These are phyloP conservation scores for Penicillium sp. DNA, from an alignment of 2,329 filamentous ascomycete species.

Conservation along the genomic window DNA sequence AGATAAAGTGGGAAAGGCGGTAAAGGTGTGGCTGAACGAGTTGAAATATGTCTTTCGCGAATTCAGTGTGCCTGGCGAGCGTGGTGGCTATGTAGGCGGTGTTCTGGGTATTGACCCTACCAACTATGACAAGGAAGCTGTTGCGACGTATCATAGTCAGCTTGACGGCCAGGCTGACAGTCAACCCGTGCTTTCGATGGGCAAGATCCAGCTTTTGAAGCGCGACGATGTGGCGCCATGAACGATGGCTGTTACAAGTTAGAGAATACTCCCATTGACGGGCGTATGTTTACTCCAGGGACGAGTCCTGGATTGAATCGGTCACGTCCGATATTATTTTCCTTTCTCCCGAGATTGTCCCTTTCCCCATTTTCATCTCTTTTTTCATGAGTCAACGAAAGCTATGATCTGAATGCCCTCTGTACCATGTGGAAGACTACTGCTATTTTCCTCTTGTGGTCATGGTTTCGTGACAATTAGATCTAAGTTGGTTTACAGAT, in stretches of 20 bases:
- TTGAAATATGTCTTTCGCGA: conserved; percentile 95
- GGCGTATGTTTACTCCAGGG: too few relatives aligned
- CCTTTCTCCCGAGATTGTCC: neutral
- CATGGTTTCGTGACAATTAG: conserved; percentile 7
- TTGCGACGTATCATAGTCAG: conserved; percentile 21
- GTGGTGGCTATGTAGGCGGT: conserved; percentile 68
- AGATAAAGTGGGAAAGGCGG: conserved; percentile 94
- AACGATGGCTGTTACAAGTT: neutral
- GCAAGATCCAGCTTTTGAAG: conserved; percentile 44
- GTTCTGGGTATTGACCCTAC: conserved; percentile 62
- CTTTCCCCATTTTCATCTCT: neutral
- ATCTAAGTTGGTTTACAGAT: conserved; percentile 6
- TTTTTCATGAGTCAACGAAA: conserved; percentile 13
- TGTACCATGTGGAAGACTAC: conserved; percentile 11
- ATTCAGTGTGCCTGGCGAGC: conserved; percentile 93
- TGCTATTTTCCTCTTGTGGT: conserved; percentile 11
- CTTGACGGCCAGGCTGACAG: conserved; percentile 22
- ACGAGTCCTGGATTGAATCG: neutral
- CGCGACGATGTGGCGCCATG: conserved; percentile 36
- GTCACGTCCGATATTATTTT: neutral
- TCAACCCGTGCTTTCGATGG: conserved; percentile 31
- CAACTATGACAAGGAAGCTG: conserved; percentile 50
- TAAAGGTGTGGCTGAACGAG: conserved; percentile 86
- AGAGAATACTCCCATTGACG: neutral
- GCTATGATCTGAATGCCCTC: conserved; percentile 16